A percentile compares a stretch with the other conserved stretches of the same genome.
phyloP scores from a whole-genome alignment of 306 rosid species.

The Dryas alaskensis region DNA sequence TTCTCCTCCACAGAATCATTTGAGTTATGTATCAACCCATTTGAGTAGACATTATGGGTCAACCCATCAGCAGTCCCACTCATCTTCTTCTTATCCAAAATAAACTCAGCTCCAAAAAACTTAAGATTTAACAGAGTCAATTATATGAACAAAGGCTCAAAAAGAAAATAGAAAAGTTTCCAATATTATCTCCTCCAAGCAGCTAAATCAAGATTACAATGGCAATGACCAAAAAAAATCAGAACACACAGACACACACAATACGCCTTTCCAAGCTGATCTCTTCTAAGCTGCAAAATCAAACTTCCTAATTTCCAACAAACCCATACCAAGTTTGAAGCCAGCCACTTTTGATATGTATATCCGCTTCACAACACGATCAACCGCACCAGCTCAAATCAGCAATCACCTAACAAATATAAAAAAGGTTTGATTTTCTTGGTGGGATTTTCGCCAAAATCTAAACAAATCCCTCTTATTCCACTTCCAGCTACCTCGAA shows the following conservation, averaged over 20 bases:
- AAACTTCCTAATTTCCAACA: neutral
- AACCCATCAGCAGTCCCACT: conserved; percentile 29
- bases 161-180: neutral
- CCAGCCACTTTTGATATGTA: neutral
- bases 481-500: neutral
- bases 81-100: conserved; percentile 35
- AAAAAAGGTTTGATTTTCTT: neutral
- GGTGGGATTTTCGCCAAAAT: conserved; percentile 20
- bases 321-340: neutral
- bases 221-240: neutral
- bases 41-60: conserved; percentile 29
- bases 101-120: conserved; percentile 5
- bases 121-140: neutral
- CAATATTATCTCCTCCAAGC: neutral
- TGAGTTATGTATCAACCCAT: conserved; percentile 44
- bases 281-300: conserved; percentile 6
- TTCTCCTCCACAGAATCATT: conserved; percentile 62
- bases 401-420: neutral
- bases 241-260: neutral
- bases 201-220: neutral
- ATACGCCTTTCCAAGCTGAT: conserved; percentile 1
- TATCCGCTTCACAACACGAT: neutral
- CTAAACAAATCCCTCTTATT: conserved; percentile 3
- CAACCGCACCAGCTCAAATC: conserved; percentile 3
- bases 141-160: neutral